Conservation (phyloP, 768 basidiomycete species). For the Hemileccinum rubropunctum region DNA sequence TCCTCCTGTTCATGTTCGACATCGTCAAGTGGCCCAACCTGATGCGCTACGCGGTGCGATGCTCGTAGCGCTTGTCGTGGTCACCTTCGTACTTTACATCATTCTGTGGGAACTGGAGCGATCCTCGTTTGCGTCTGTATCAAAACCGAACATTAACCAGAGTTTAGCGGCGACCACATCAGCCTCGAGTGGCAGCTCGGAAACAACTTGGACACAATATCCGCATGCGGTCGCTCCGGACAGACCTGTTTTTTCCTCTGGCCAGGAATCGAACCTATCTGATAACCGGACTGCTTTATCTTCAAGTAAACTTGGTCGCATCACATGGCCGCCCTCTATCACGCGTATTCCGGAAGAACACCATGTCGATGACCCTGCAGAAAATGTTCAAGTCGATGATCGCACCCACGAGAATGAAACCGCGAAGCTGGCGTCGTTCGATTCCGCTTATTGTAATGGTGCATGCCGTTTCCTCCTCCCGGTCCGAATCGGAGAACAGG, state of each 20-base stretch:
- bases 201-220: not conserved
- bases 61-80: slow-evolving; percentile 15
- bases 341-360: slow-evolving; percentile 33
- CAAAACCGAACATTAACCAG: not conserved
- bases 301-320: not conserved
- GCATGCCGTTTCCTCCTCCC: slow-evolving; percentile 49
- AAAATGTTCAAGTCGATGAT: not conserved
- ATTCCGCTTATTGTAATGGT: slow-evolving; percentile 21
- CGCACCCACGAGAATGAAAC: not conserved
- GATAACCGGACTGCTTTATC: not conserved
- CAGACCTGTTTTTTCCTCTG: not conserved
- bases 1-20: not conserved
- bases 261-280: not conserved
- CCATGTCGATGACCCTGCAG: not conserved
- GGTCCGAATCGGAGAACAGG: slow-evolving; percentile 51
- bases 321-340: slow-evolving; percentile 34
- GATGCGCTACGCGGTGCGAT: slow-evolving; percentile 13
- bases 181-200: not conserved
- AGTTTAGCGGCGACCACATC: not conserved
- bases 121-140: slow-evolving; percentile 4
- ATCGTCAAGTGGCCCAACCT: not conserved
- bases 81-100: slow-evolving; percentile 24
- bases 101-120: slow-evolving; percentile 17
- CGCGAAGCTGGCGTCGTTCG: slow-evolving; percentile 7
- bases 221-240: not conserved